Evolutionary conservation across 108 stramenopile genomes (phyloP), one percentile per base, ranked within the genome.

Genomic region (Skeletonema marinoi): DNA sequence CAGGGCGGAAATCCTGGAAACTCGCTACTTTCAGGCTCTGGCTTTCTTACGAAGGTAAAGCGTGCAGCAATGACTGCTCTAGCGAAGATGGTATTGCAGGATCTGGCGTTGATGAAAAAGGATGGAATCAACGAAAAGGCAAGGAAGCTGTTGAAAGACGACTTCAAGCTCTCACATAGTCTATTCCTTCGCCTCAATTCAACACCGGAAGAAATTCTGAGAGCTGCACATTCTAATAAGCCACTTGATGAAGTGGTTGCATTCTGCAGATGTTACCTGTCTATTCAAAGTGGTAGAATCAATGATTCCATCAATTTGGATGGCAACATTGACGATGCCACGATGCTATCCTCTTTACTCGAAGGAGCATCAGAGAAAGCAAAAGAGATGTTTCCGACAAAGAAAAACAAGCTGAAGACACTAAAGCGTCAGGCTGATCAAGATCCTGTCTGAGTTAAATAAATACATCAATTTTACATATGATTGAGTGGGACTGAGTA

Each of bases 141-240:
- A 13, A 74, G 58, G 77, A 36, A 25, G 19, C 44, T 70, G 31
- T 62, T 80, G 29, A 74, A 35, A 41, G 44, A 73, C 36, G 73
- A 85, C 50, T 75, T 93, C 80, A 90, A 89, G 75, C 70, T 78
- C 31, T 77, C 90, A 19, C 88, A 87, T 63, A 71, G 73, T 17
- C 84, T 88, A 29, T 96, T 82, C 64, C 83, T 88, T 14, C 88
- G 90, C 10, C 78, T 96, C 32, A 84, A 96, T 56, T 89, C 88
- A 42, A 60, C 83, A 14, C 58, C 66, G 7, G 80, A 82, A 65
- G 89, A 88, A n/a, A 64, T 93, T 39, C 69, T 70, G 5, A 83
- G 81, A 68, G 75, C 78, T 73, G 76, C 81, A 77, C 59, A 73
- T 69, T 54, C 65, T 9, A 39, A 46, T 33, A 66, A 61, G 36